Conservation (phyloP, 768 basidiomycete genomes). For the Tylopilus subfusipes region DNA sequence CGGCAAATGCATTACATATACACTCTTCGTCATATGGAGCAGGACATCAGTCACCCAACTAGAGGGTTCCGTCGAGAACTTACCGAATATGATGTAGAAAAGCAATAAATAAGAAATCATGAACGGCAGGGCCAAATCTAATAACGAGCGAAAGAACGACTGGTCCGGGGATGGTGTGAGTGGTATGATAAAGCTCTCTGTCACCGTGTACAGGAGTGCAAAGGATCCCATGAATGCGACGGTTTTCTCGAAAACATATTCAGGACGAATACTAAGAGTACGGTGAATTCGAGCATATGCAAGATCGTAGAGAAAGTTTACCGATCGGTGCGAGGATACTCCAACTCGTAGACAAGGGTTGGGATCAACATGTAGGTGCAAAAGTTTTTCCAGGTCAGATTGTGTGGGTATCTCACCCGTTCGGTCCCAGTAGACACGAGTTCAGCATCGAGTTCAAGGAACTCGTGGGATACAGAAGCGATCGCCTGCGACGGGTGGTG, state of each 20-base stretch:
- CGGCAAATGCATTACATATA: conserved; percentile 94
- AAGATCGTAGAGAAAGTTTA: conserved; percentile 33
- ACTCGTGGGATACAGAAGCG: conserved; percentile 66
- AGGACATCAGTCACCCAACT: conserved; percentile 1
- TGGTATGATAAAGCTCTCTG: conserved; percentile 92
- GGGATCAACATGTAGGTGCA: conserved; percentile 84
- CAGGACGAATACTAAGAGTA: conserved; percentile 39
- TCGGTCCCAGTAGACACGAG: conserved; percentile 68
- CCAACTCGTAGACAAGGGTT: conserved; percentile 92
- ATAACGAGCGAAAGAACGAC: conserved; percentile 68
- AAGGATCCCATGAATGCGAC: conserved; percentile 96
- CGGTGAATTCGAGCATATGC: not conserved
- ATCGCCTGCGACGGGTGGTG: conserved; percentile 67
- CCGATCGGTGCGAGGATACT: conserved; percentile 90
- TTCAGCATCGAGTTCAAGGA: conserved; percentile 73
- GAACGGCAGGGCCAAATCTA: conserved; percentile 89
- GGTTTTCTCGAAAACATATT: conserved; percentile 53
- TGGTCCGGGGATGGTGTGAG: conserved; percentile 65
- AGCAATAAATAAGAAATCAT: conserved; percentile 88
- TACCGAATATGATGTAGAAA: conserved; percentile 84
- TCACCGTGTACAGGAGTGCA: conserved; percentile 86
- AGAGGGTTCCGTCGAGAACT: not conserved
- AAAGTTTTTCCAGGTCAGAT: conserved; percentile 80
- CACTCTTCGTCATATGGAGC: conserved; percentile 55
- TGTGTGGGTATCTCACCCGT: conserved; percentile 76